phyloP scores from a whole-genome alignment of 257 asterid genomes.

The Nicotiana undulata region DNA sequence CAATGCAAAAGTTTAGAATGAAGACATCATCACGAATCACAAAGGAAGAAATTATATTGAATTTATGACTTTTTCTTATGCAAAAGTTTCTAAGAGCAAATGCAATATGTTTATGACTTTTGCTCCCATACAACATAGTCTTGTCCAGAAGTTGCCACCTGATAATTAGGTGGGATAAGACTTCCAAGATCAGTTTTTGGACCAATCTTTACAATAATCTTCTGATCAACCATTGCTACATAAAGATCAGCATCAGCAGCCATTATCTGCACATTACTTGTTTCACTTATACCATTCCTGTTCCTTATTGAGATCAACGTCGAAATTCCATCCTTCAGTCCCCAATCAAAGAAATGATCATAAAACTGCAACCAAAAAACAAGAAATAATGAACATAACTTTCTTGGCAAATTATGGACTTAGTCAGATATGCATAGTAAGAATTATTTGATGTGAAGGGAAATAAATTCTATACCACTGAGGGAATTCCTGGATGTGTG shows the following conservation, averaged over 20 bases:
- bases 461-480: slow-evolving; percentile 20
- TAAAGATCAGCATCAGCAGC: slow-evolving; percentile 67
- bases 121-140: slow-evolving; percentile 70
- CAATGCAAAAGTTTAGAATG: neutral
- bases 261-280: slow-evolving; percentile 60
- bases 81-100: neutral
- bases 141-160: slow-evolving; percentile 41
- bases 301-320: slow-evolving; percentile 35
- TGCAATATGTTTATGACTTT: neutral
- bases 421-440: neutral
- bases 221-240: slow-evolving; percentile 58
- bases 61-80: too few species aligned
- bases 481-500: slow-evolving; percentile 79
- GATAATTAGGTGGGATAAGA: slow-evolving; percentile 47
- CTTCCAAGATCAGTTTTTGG: slow-evolving; percentile 50
- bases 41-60: neutral
- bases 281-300: slow-evolving; percentile 44
- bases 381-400: neutral
- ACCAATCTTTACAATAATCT: slow-evolving; percentile 60
- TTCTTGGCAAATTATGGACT: neutral
- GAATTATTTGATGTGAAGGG: neutral
- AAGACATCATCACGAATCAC: neutral
- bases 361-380: slow-evolving; percentile 44
- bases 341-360: slow-evolving; percentile 77
- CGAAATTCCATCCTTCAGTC: slow-evolving; percentile 48